A percentile compares a stretch with the other conserved stretches of the same genome.
These are phyloP conservation scores for Penicillium paxilli DNA, from an alignment of 495 filamentous ascomycete species.

Conservation along the genomic window DNA sequence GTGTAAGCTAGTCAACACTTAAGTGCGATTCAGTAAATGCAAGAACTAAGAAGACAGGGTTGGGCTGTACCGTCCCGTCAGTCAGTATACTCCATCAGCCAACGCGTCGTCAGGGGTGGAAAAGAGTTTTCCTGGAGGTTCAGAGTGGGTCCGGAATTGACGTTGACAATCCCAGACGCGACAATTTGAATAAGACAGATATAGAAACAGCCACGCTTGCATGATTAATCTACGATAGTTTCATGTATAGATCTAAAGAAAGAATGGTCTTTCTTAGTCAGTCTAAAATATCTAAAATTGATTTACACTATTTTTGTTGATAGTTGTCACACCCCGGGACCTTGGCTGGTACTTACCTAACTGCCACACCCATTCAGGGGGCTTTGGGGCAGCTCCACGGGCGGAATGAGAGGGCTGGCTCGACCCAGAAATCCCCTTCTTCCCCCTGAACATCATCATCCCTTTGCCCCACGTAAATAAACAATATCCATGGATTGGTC, in stretches of 20 bases:
- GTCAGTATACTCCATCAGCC: conserved; percentile 3
- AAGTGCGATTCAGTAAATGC: background rate
- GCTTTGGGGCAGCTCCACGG: conserved; percentile 1
- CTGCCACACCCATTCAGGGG: background rate
- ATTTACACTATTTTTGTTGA: too few species aligned
- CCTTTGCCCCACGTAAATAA: background rate
- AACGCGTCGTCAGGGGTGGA: conserved; percentile 19
- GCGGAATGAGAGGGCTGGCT: conserved; percentile 5
- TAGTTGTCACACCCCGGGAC: too few species aligned
- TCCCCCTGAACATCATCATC: background rate
- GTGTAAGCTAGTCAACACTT: too few species aligned
- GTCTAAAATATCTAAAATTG: too few species aligned
- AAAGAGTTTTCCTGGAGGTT: conserved; percentile 16
- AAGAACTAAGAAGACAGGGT: background rate
- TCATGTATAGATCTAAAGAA: background rate
- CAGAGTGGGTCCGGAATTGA: conserved; percentile 10
- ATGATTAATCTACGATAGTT: background rate
- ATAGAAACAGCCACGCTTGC: background rate
- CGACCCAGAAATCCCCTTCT: background rate
- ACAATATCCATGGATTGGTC: background rate
- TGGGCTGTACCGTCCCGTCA: conserved; percentile 1
- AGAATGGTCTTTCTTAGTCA: background rate
- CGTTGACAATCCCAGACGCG: background rate
- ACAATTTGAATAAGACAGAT: background rate
- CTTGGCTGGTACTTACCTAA: background rate